phyloP scores from a whole-genome alignment of 2,329 filamentous ascomycete species.

The Pseudocercospora fuligena region DNA sequence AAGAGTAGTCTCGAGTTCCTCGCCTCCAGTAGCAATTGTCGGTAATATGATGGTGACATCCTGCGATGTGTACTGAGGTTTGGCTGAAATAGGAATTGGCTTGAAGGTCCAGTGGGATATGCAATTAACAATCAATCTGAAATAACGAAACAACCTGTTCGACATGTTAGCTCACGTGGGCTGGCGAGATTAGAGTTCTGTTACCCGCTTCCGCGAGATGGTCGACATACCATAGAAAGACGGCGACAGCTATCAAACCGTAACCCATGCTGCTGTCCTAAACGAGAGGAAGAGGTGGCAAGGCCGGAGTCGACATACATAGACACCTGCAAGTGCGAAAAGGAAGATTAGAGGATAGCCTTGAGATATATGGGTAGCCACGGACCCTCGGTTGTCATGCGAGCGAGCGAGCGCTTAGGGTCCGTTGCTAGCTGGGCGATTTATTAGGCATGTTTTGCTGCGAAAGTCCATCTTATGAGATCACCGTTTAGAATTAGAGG shows the following conservation, averaged over 20 bases:
- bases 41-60: conserved; percentile 96
- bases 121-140: conserved; percentile 83
- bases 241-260: conserved; percentile 38
- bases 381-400: conserved; percentile 40
- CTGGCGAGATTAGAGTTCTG: conserved; percentile 27
- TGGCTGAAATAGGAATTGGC: conserved; percentile 79
- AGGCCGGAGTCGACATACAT: conserved; percentile 36
- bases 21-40: conserved; percentile 84
- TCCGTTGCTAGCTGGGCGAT: conserved; percentile 33
- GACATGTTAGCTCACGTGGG: conserved; percentile 35
- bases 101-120: conserved; percentile 85
- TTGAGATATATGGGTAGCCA: conserved; percentile 39
- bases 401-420: conserved; percentile 35
- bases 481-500: conserved; percentile 34
- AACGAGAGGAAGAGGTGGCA: conserved; percentile 39
- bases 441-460: conserved; percentile 30
- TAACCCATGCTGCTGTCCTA: conserved; percentile 41
- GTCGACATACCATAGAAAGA: conserved; percentile 40
- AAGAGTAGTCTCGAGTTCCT: conserved; percentile 81
- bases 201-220: conserved; percentile 24
- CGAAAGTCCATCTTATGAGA: conserved; percentile 36
- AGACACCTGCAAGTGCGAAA: conserved; percentile 32
- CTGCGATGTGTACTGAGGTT: conserved; percentile 76
- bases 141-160: conserved; percentile 80
- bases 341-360: conserved; percentile 34